A percentile compares a stretch with the other conserved stretches of the same genome.
Evolutionary conservation across 148 eudicot genomes (phyloP).

Genomic region (Silene latifolia): DNA sequence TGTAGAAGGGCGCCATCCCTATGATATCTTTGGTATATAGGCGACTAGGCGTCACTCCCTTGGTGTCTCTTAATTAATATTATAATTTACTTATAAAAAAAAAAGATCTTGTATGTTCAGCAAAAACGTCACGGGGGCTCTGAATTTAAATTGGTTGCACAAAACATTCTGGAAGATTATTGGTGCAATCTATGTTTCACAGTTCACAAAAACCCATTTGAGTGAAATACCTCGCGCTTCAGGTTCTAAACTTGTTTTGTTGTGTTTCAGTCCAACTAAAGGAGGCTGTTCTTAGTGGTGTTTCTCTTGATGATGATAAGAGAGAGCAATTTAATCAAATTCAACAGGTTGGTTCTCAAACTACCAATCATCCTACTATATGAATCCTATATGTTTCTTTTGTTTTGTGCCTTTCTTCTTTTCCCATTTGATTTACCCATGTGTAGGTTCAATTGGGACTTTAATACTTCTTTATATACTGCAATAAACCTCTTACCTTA

Average conservation of each 20-base stretch:
- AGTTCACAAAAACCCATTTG: not conserved
- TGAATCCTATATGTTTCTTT: too few relatives aligned
- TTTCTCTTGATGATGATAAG: slow-evolving; percentile 86
- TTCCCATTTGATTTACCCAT: too few relatives aligned
- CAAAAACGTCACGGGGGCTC: not conserved
- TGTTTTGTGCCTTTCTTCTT: too few relatives aligned
- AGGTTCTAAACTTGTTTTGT: slow-evolving; percentile 15
- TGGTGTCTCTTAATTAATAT: too few relatives aligned
- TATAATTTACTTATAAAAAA: too few relatives aligned
- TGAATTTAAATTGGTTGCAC: not conserved
- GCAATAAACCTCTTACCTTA: not conserved
- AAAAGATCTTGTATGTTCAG: not conserved
- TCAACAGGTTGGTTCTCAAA: slow-evolving; percentile 58
- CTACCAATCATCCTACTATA: too few relatives aligned
- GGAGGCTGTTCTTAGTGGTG: slow-evolving; percentile 86
- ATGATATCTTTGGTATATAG: too few relatives aligned
- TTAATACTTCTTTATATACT: not conserved
- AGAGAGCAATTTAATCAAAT: slow-evolving; percentile 80
- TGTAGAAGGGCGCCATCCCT: too few relatives aligned
- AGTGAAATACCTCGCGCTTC: slow-evolving; percentile 1
- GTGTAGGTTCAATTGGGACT: not conserved
- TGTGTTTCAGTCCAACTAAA: slow-evolving; percentile 60
- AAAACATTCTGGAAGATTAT: not conserved
- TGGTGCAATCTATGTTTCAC: not conserved
- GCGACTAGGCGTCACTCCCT: too few relatives aligned